phyloP scores from a whole-genome alignment of 2,329 filamentous ascomycete genomes.

The Ramularia collo-cygni region DNA sequence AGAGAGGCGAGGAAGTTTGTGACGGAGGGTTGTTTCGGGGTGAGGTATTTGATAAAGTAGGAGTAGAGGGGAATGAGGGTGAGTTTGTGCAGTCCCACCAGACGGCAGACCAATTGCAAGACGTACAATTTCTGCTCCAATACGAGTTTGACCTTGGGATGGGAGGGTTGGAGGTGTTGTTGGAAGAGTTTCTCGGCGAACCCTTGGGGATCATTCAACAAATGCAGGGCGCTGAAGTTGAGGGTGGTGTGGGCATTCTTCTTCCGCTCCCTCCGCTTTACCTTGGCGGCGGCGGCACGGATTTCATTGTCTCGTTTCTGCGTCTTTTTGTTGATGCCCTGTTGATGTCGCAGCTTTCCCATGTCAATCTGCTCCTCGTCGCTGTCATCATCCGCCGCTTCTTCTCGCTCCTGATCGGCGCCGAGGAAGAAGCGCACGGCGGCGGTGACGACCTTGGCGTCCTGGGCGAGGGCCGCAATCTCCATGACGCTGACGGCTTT shows the following conservation, averaged over 20 bases:
- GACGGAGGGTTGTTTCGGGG: constrained; percentile 78
- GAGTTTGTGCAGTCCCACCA: constrained; percentile 88
- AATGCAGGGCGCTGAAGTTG: constrained; percentile 92
- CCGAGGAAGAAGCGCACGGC: constrained; percentile 93
- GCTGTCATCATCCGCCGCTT: constrained; percentile 74
- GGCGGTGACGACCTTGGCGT: constrained; percentile 84
- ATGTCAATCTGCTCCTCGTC: constrained; percentile 76
- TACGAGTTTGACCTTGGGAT: constrained; percentile 73
- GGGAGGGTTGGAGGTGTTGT: constrained; percentile 71
- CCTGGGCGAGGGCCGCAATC: constrained; percentile 78
- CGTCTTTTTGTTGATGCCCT: constrained; percentile 91
- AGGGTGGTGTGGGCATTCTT: constrained; percentile 80
- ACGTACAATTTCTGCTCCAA: constrained; percentile 87
- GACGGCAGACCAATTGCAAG: constrained; percentile 79
- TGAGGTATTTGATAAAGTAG: constrained; percentile 87
- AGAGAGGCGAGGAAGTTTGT: constrained; percentile 89
- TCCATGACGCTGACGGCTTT: constrained; percentile 98
- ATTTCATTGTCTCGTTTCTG: constrained; percentile 77
- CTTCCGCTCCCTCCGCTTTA: constrained; percentile 78
- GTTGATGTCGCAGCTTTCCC: constrained; percentile 72
- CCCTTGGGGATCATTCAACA: constrained; percentile 88
- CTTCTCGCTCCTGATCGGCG: constrained; percentile 91
- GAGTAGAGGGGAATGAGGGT: constrained; percentile 88
- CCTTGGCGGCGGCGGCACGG: constrained; percentile 71
- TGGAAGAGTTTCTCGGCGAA: constrained; percentile 86